These are phyloP conservation scores for Pulveroboletus sp. DNA, from an alignment of 768 basidiomycete genomes.

Conservation along the genomic window DNA sequence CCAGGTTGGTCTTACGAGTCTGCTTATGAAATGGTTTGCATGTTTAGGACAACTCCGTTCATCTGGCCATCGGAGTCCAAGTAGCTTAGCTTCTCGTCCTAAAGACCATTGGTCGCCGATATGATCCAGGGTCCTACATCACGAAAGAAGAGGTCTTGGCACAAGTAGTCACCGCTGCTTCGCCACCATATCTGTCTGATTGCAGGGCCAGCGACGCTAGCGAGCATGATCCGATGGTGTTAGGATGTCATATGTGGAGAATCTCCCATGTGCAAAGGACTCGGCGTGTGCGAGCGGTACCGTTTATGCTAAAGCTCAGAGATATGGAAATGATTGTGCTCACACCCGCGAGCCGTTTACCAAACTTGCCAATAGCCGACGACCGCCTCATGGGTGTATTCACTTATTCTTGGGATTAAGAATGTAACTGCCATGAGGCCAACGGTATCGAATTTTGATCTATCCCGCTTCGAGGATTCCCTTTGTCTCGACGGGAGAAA, in stretches of 20 bases:
- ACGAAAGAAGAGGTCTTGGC: neutral
- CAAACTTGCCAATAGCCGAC: neutral
- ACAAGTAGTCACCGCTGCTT: neutral
- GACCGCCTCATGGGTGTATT: neutral
- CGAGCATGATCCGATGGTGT: constrained; percentile 6
- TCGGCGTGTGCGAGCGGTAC: constrained; percentile 3
- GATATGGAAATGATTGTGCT: neutral
- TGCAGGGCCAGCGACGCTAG: neutral
- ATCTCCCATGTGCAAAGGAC: neutral
- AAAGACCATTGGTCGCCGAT: neutral
- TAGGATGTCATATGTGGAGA: neutral
- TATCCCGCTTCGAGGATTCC: constrained; percentile 13
- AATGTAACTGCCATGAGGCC: constrained; percentile 12
- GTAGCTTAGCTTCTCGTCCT: neutral
- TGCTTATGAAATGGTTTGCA: neutral
- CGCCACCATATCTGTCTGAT: neutral
- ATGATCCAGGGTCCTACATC: neutral
- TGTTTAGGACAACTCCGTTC: neutral
- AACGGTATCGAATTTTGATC: neutral
- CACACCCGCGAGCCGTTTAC: constrained; percentile 12
- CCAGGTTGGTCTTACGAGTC: neutral
- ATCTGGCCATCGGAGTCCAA: neutral
- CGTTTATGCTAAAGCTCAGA: constrained; percentile 1
- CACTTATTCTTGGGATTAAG: constrained; percentile 1
- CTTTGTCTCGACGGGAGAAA: constrained; percentile 8